Evolutionary conservation across 2,329 filamentous ascomycete genomes (phyloP).

Genomic region (Aspergillus pseudoviridinutans): DNA sequence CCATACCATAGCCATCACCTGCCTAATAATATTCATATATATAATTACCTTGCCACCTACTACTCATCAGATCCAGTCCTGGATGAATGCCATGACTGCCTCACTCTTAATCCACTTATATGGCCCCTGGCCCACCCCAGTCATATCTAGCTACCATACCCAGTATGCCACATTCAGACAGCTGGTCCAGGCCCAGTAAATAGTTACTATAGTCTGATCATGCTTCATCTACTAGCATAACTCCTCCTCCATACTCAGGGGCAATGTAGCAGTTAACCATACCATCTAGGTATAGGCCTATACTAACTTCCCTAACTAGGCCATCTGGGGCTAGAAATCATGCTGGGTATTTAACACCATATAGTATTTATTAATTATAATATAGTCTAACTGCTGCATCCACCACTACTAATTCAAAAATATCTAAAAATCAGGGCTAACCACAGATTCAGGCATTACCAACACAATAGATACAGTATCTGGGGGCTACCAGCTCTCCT

Average conservation of each 20-base stretch:
- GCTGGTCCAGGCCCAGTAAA: background rate
- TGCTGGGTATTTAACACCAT: slow-evolving; percentile 2
- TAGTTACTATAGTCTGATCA: background rate
- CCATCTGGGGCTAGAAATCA: slow-evolving; percentile 1
- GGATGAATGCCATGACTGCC: background rate
- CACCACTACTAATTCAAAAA: slow-evolving; percentile 1
- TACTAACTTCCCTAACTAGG: background rate
- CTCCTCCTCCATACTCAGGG: background rate
- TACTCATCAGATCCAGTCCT: background rate
- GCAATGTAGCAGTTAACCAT: slow-evolving; percentile 11
- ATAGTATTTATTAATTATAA: slow-evolving; percentile 10
- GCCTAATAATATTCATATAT: background rate
- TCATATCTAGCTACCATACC: background rate
- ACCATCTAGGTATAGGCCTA: slow-evolving; percentile 4
- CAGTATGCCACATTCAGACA: slow-evolving; percentile 2
- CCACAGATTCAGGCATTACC: slow-evolving; percentile 5
- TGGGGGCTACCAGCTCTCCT: slow-evolving; percentile 5
- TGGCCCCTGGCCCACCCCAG: background rate
- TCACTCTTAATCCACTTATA: background rate
- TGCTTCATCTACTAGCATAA: background rate
- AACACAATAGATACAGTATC: slow-evolving; percentile 6
- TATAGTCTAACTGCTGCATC: background rate
- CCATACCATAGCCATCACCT: background rate
- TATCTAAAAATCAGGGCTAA: background rate
- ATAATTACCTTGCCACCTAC: background rate